A percentile compares a stretch with the other conserved stretches of the same genome.
Evolutionary conservation across 805 yeast species (phyloP).

Genomic region (Kluyveromyces dobzhanskii): DNA sequence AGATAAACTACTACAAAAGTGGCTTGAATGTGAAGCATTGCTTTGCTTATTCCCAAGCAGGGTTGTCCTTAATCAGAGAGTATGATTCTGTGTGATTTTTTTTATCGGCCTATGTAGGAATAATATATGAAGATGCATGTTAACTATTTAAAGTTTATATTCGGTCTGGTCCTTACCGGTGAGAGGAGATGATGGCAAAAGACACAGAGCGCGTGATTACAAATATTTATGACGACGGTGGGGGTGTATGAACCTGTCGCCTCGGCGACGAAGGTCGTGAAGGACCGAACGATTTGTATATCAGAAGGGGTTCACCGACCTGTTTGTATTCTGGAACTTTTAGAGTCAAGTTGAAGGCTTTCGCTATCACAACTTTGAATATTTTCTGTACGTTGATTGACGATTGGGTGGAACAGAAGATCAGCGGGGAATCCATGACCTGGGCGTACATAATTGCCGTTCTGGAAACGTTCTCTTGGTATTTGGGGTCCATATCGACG

Average conservation of each 20-base stretch:
- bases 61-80: no score
- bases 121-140: no score
- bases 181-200: no score
- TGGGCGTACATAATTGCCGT: conserved; percentile 78
- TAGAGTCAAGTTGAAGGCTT: conserved; percentile 79
- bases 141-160: no score
- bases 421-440: conserved; percentile 79
- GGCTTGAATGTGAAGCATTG: no score
- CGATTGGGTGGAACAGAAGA: conserved; percentile 86
- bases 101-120: no score
- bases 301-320: conserved; percentile 85
- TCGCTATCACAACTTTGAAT: conserved; percentile 81
- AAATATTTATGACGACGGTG: conserved; percentile 2
- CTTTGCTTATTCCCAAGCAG: no score
- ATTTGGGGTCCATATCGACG: conserved; percentile 66
- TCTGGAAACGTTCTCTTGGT: conserved; percentile 75
- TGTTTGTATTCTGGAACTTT: conserved; percentile 76
- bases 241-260: conserved; percentile 4
- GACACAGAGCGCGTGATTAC: no score
- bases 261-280: conserved; percentile 5
- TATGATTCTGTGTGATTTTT: no score
- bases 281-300: conserved; percentile 40
- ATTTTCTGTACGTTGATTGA: conserved; percentile 91
- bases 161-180: no score
- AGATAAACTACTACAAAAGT: no score